A percentile compares a stretch with the other conserved stretches of the same genome.
Evolutionary conservation across 1,284 basidiomycete genomes (phyloP).

Genomic region (Malassezia nana): DNA sequence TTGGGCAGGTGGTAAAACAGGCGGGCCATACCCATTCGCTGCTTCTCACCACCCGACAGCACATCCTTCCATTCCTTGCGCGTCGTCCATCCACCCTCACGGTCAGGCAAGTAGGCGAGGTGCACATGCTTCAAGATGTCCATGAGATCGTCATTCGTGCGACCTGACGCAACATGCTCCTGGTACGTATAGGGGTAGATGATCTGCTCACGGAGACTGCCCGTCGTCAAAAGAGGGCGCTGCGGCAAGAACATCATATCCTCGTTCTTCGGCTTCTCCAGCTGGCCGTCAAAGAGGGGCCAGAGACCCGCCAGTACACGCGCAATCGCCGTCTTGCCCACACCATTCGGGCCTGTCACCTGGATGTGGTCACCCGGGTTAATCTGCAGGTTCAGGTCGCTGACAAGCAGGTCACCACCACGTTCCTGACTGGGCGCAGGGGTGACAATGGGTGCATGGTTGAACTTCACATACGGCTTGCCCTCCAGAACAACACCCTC

Average conservation of each 20-base stretch:
- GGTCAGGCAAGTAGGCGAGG: constrained; percentile 69
- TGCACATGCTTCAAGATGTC: constrained; percentile 69
- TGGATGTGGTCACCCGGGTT: constrained; percentile 75
- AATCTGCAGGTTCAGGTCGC: constrained; percentile 63
- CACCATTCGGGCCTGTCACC: constrained; percentile 71
- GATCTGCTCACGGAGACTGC: constrained; percentile 74
- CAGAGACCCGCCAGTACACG: constrained; percentile 82
- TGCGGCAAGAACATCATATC: constrained; percentile 84
- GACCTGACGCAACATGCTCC: constrained; percentile 49
- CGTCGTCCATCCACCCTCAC: constrained; percentile 68
- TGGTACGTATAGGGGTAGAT: constrained; percentile 48
- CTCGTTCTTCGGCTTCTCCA: constrained; percentile 32
- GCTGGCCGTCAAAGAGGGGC: constrained; percentile 54
- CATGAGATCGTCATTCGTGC: constrained; percentile 62
- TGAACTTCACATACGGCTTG: constrained; percentile 26
- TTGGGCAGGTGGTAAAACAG: constrained; percentile 73
- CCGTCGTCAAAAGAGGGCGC: constrained; percentile 77
- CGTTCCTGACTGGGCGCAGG: constrained; percentile 55
- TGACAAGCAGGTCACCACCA: constrained; percentile 60
- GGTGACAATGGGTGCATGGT: constrained; percentile 62
- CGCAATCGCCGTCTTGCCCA: constrained; percentile 87
- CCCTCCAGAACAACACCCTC: constrained; percentile 43
- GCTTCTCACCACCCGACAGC: constrained; percentile 82
- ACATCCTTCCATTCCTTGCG: constrained; percentile 78
- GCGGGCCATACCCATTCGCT: constrained; percentile 54